Conservation (phyloP, 257 asterid genomes). For the Primulina huaijiensis region DNA sequence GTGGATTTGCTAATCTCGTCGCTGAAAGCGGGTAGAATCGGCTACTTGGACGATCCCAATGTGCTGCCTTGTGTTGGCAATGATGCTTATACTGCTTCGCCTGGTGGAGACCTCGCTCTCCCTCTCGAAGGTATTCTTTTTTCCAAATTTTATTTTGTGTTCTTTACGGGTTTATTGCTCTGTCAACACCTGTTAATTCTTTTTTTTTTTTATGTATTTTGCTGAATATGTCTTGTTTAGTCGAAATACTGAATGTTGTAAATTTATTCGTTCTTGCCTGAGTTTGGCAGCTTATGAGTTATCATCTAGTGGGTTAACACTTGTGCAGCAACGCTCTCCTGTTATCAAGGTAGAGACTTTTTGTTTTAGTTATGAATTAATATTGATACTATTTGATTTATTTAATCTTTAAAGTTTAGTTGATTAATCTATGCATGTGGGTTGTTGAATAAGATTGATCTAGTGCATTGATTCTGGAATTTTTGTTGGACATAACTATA, state of each 20-base stretch:
- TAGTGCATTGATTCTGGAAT: neutral
- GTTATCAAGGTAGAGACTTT: conserved; percentile 61
- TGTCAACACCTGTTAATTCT: neutral
- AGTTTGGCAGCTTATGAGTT: conserved; percentile 52
- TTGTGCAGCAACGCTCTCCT: conserved; percentile 94
- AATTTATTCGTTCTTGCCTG: neutral
- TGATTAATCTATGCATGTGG: neutral
- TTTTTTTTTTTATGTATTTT: neutral
- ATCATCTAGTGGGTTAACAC: conserved; percentile 48
- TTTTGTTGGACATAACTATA: neutral
- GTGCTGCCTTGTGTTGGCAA: conserved; percentile 95
- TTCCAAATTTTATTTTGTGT: neutral
- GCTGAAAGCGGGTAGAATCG: conserved; percentile 56
- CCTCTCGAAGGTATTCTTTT: conserved; percentile 68
- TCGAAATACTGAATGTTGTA: neutral
- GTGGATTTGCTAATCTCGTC: conserved; percentile 83
- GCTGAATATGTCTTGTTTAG: neutral
- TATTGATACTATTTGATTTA: neutral
- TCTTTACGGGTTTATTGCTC: neutral
- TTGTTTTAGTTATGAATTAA: neutral
- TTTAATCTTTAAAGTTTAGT: neutral
- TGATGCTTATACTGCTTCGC: conserved; percentile 78
- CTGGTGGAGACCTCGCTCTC: conserved; percentile 69
- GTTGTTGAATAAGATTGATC: neutral
- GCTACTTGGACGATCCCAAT: conserved; percentile 77